Evolutionary conservation across 768 basidiomycete species (phyloP).

Genomic region (Vararia minispora): DNA sequence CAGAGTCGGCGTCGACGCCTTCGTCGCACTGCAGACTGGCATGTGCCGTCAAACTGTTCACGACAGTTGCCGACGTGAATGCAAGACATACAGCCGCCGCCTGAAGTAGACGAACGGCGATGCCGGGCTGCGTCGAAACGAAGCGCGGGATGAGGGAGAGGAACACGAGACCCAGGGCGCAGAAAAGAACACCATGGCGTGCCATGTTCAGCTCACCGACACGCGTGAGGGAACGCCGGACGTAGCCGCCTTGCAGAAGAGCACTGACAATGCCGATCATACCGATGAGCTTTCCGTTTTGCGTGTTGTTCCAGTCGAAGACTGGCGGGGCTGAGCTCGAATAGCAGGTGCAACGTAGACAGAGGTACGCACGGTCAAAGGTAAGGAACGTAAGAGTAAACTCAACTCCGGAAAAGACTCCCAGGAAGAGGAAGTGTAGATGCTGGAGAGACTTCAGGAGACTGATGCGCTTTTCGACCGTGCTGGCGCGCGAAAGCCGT

Average conservation of each 20-base stretch:
- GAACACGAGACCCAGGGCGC: constrained; percentile 56
- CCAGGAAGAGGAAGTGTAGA: constrained; percentile 78
- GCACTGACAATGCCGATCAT: constrained; percentile 89
- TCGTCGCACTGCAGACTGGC: constrained; percentile 91
- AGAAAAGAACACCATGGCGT: constrained; percentile 64
- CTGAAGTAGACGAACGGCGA: constrained; percentile 45
- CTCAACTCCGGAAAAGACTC: constrained; percentile 89
- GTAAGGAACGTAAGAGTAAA: constrained; percentile 95
- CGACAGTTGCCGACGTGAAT: constrained; percentile 92
- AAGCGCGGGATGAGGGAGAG: constrained; percentile 63
- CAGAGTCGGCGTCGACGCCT: constrained; percentile 41
- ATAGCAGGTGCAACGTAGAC: neutral
- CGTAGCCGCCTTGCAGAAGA: constrained; percentile 88
- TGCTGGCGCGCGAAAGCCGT: constrained; percentile 1
- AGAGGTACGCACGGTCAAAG: constrained; percentile 58
- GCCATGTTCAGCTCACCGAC: constrained; percentile 80
- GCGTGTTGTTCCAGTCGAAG: constrained; percentile 80
- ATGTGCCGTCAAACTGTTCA: constrained; percentile 83
- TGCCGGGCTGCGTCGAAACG: constrained; percentile 26
- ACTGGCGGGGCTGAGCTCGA: constrained; percentile 33
- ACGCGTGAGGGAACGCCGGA: constrained; percentile 66
- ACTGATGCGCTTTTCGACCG: constrained; percentile 38
- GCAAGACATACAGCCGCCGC: constrained; percentile 77
- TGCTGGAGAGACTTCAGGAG: constrained; percentile 49
- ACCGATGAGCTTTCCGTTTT: constrained; percentile 77